Percentiles rank a stretch among this genome's conserved stretches.
Conservation (phyloP, 2,329 filamentous ascomycete species). For the Exophiala dermatitidis region DNA sequence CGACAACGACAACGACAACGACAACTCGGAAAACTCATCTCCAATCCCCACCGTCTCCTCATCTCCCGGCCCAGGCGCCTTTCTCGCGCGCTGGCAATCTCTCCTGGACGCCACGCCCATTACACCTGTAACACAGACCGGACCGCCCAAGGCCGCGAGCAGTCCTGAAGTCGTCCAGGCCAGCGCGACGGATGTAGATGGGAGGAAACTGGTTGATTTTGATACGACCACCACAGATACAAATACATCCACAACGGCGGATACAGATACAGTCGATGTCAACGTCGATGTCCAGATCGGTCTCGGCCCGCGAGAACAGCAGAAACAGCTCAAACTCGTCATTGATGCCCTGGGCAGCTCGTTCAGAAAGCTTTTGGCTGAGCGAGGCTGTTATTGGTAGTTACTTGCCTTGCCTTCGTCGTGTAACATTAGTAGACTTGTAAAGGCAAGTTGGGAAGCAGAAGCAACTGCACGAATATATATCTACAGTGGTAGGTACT, state of each 20-base stretch:
- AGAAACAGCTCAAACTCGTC: conserved; percentile 36
- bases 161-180: conserved; percentile 37
- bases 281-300: conserved; percentile 24
- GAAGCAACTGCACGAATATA: too few species aligned
- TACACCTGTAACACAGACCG: conserved; percentile 51
- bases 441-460: too few species aligned
- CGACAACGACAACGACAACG: not conserved
- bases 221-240: not conserved
- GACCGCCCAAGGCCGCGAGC: conserved; percentile 48
- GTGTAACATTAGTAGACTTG: too few species aligned
- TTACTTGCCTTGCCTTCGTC: too few species aligned
- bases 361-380: conserved; percentile 36
- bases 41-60: conserved; percentile 22
- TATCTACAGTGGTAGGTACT: too few species aligned
- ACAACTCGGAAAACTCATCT: not conserved
- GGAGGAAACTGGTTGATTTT: conserved; percentile 36
- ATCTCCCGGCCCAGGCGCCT: conserved; percentile 62
- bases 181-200: conserved; percentile 27
- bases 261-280: too few species aligned
- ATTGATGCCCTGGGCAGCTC: conserved; percentile 36
- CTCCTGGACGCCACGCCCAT: conserved; percentile 63
- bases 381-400: conserved; percentile 24
- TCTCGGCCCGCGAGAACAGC: conserved; percentile 9
- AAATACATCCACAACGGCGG: too few species aligned
- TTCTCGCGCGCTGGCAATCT: conserved; percentile 64